Base-by-base conservation (phyloP, 768 basidiomycete species). In the Clavaria fumosa region DNA sequence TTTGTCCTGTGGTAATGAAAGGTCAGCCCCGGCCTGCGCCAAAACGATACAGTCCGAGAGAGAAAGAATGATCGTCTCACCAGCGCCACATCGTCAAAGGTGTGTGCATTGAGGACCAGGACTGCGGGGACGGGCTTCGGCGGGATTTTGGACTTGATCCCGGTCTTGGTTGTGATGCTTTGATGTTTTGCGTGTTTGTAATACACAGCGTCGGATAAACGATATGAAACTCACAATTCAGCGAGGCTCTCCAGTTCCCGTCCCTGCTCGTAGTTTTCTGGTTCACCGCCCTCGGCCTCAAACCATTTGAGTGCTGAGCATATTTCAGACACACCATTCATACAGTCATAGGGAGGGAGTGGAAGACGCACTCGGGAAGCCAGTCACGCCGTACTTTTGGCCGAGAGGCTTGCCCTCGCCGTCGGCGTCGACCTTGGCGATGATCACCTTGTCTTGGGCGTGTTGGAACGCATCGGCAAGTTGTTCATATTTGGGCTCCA, bases 391-490 rank as follows among this genome's bases (percentile, higher is more conserved):
- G 50, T 74, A 88, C 58, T 77, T 74, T 46, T 70, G 57, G 40
- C 84, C 90, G 28, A 89, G 51, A 2, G 75, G 64, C 48, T 75
- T 78, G 35, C 89, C 90, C 28, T 53, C 78, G 35, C 88, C 86
- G 51, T 96, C 90, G 1, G 89, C 89, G 46, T 96, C 89, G 7
- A 91, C 78, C 52, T 93, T 93, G 37, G 88, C 90, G 47, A 96
- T 71, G 35, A 85, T 49, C 15, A 96, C 81, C 52, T 83, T 85
- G 51, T 86, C 77, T 44, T 79, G 79, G 37, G 67, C 72, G 38
- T 78, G 70, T 3, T 69, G 59, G 52, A 75, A 96, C n/a, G 81
- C 81, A 49, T 93, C 82, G 20, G 78, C 90, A 19, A 96, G 72
- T 53, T 91, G 68, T 53, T 93, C 90, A 46, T 85, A 96, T 0